A percentile compares a stretch with the other conserved stretches of the same genome.
Evolutionary conservation across 1,139 yeast species (phyloP).

Genomic region (Candida anutae): DNA sequence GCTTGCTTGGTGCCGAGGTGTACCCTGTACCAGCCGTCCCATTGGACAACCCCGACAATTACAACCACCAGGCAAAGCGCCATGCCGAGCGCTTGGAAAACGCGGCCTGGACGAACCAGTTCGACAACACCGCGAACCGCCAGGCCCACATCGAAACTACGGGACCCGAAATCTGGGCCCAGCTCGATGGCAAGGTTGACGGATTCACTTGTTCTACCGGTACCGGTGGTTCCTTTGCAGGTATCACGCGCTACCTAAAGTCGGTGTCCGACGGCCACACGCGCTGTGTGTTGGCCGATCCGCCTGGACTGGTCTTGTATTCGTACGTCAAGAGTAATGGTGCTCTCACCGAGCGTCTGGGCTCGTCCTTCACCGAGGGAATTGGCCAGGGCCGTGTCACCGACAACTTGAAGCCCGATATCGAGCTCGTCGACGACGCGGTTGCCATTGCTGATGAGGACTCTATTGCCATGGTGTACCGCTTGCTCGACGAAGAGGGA

Average conservation of each 20-base stretch:
- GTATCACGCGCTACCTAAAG: slow-evolving; percentile 68
- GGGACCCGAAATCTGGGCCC: slow-evolving; percentile 91
- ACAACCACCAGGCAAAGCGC: slow-evolving; percentile 76
- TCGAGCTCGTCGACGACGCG: slow-evolving; percentile 67
- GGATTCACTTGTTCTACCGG: slow-evolving; percentile 89
- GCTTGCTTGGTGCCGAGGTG: slow-evolving; percentile 76
- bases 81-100: slow-evolving; percentile 69
- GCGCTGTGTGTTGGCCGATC: slow-evolving; percentile 73
- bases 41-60: slow-evolving; percentile 70
- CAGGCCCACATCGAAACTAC: slow-evolving; percentile 88
- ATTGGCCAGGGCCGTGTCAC: slow-evolving; percentile 94
- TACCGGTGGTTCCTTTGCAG: slow-evolving; percentile 89
- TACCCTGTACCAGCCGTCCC: slow-evolving; percentile 90
- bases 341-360: slow-evolving; percentile 53
- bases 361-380: slow-evolving; percentile 88
- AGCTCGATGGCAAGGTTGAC: slow-evolving; percentile 69
- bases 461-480: slow-evolving; percentile 72
- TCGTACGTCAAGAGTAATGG: slow-evolving; percentile 67
- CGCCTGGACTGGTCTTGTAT: slow-evolving; percentile 85
- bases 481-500: slow-evolving; percentile 83
- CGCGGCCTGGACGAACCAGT: slow-evolving; percentile 90
- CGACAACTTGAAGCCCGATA: slow-evolving; percentile 66
- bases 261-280: slow-evolving; percentile 51
- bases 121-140: slow-evolving; percentile 80
- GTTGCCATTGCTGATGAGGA: slow-evolving; percentile 66